These are phyloP conservation scores for Macrotyloma uniflorum DNA, from an alignment of 306 rosid genomes.

Conservation along the genomic window DNA sequence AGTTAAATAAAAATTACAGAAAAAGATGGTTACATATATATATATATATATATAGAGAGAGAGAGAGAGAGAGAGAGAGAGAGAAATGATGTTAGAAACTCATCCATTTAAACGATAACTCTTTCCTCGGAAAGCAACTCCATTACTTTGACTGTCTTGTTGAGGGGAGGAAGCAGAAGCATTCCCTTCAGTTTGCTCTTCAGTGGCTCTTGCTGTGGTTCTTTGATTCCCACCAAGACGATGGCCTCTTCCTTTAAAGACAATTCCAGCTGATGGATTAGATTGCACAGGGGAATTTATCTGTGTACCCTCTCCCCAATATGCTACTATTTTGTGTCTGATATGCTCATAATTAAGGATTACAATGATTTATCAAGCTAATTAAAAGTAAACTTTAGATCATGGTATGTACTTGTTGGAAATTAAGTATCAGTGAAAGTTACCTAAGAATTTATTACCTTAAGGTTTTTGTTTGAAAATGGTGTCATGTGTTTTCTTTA, in stretches of 20 bases:
- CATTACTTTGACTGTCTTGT: constrained; percentile 34
- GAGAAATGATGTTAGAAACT: background rate
- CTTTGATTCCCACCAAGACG: constrained; percentile 55
- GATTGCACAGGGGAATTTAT: constrained; percentile 67
- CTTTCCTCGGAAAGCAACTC: constrained; percentile 57
- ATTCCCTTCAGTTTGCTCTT: constrained; percentile 34
- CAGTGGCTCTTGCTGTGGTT: constrained; percentile 21
- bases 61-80: no score
- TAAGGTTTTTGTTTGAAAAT: no score
- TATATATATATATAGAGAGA: no score
- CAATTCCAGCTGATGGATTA: constrained; percentile 60
- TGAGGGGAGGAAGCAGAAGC: constrained; percentile 3
- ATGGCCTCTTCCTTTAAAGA: constrained; percentile 66
- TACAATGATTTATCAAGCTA: background rate
- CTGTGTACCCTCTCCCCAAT: constrained; percentile 78
- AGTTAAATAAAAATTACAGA: background rate
- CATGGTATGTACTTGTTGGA: no score
- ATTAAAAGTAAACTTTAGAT: no score
- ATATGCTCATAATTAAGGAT: constrained; percentile 38
- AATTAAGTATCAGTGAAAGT: no score
- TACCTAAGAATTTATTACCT: no score
- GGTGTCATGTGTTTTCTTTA: no score
- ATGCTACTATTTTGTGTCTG: constrained; percentile 71
- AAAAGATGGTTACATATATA: background rate
- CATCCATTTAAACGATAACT: constrained; percentile 46